Evolutionary conservation across 768 basidiomycete species (phyloP).

Genomic region (Scleroderma citrinum): DNA sequence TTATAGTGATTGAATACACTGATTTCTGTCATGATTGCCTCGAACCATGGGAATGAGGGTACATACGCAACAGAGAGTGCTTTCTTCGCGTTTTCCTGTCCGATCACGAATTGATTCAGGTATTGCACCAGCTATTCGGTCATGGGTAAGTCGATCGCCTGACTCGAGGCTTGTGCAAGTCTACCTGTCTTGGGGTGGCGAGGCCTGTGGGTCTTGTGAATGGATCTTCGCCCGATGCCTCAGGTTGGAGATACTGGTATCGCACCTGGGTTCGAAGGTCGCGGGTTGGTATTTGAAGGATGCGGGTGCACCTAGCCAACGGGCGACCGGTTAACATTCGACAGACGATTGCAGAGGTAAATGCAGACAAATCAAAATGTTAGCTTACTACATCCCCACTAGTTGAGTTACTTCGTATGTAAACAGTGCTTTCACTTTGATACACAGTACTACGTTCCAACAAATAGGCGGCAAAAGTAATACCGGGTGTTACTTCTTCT

Average conservation of each 20-base stretch:
- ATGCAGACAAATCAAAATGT: no score
- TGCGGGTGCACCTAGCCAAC: slow-evolving; percentile 21
- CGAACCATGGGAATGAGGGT: not conserved
- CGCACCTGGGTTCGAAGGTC: slow-evolving; percentile 54
- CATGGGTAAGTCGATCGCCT: slow-evolving; percentile 7
- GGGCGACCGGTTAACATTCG: slow-evolving; percentile 18
- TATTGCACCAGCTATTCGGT: slow-evolving; percentile 66
- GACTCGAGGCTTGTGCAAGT: not conserved
- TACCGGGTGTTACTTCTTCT: not conserved
- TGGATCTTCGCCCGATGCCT: slow-evolving; percentile 28
- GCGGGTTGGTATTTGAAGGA: slow-evolving; percentile 27
- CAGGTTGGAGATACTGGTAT: slow-evolving; percentile 34
- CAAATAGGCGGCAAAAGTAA: no score
- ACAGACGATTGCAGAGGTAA: no score
- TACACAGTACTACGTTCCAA: no score
- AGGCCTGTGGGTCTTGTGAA: slow-evolving; percentile 38
- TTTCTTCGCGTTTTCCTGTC: slow-evolving; percentile 91
- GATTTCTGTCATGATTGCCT: slow-evolving; percentile 1
- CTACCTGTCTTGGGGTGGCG: slow-evolving; percentile 56
- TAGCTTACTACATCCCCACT: no score
- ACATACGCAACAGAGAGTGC: slow-evolving; percentile 90
- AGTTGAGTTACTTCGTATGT: no score
- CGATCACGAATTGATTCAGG: slow-evolving; percentile 84
- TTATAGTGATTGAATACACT: slow-evolving; percentile 96
- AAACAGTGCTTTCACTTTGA: no score